These are phyloP conservation scores for Cucumis hystrix DNA, from an alignment of 306 rosid species.

Conservation along the genomic window DNA sequence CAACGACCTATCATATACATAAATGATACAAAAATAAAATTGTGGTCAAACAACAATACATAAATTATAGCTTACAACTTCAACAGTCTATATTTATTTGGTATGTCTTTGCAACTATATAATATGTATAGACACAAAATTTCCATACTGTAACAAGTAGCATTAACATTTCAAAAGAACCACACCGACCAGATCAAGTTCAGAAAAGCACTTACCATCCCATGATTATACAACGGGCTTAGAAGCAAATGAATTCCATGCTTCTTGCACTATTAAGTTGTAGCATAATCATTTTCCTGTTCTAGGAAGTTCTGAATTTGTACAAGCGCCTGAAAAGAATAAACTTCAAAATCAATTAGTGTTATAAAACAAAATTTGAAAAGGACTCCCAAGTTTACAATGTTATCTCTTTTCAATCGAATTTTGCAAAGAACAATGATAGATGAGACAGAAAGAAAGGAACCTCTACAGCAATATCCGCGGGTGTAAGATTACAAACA, in stretches of 20 bases:
- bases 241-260: background rate
- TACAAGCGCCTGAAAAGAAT: conserved; percentile 54
- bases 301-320: conserved; percentile 50
- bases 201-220: background rate
- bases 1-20: too few relatives aligned
- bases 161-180: background rate
- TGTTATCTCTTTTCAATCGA: background rate
- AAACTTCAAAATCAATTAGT: background rate
- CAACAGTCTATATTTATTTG: background rate
- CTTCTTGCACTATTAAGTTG: conserved; percentile 13
- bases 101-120: background rate
- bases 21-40: background rate
- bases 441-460: conserved; percentile 13
- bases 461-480: conserved; percentile 79
- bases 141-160: background rate
- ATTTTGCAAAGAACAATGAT: conserved; percentile 6
- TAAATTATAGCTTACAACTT: background rate
- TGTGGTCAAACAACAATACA: background rate
- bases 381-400: background rate
- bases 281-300: conserved; percentile 23
- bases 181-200: background rate
- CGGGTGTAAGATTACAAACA: conserved; percentile 59
- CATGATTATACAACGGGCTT: background rate
- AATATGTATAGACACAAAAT: background rate
- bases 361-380: background rate